These are phyloP conservation scores for Dendrobium nobile DNA, from an alignment of 106 monocot species.

Conservation along the genomic window DNA sequence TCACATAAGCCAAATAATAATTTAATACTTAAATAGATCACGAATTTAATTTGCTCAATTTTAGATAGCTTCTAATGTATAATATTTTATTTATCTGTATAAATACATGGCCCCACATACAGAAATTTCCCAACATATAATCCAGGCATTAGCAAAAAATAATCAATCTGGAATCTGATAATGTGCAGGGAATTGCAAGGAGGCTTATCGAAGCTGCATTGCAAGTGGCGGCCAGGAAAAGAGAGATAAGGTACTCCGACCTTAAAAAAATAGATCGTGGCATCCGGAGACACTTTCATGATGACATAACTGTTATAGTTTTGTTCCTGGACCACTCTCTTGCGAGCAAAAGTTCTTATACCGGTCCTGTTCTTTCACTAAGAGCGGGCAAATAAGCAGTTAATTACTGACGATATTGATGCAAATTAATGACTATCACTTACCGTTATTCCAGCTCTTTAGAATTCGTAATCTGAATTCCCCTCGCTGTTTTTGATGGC, in stretches of 20 bases:
- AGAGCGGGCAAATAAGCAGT: conserved; percentile 1
- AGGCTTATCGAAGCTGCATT: conserved; percentile 11
- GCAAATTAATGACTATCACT: background rate
- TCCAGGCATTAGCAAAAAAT: background rate
- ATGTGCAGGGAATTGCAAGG: conserved; percentile 7
- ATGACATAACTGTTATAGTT: conserved; percentile 11
- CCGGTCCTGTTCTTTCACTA: conserved; percentile 2
- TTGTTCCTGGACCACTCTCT: conserved; percentile 7
- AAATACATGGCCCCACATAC: too few species aligned
- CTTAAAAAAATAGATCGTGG: conserved; percentile 9
- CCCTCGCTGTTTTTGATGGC: too few species aligned
- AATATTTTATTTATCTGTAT: too few species aligned
- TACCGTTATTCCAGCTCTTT: too few species aligned
- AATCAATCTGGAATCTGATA: background rate
- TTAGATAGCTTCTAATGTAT: too few species aligned
- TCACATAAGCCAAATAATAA: too few species aligned
- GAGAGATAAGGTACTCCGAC: conserved; percentile 14
- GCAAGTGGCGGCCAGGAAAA: conserved; percentile 6
- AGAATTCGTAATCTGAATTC: too few species aligned
- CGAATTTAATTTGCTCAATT: too few species aligned
- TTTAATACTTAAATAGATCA: too few species aligned
- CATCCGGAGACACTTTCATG: conserved; percentile 13
- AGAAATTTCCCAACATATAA: too few species aligned
- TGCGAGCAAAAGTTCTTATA: conserved; percentile 1
- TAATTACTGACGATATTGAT: background rate